Percentiles rank a stretch among this genome's conserved stretches.
These are phyloP conservation scores for Zygnema cylindricum DNA, from an alignment of 139 green algal genomes.

Conservation along the genomic window DNA sequence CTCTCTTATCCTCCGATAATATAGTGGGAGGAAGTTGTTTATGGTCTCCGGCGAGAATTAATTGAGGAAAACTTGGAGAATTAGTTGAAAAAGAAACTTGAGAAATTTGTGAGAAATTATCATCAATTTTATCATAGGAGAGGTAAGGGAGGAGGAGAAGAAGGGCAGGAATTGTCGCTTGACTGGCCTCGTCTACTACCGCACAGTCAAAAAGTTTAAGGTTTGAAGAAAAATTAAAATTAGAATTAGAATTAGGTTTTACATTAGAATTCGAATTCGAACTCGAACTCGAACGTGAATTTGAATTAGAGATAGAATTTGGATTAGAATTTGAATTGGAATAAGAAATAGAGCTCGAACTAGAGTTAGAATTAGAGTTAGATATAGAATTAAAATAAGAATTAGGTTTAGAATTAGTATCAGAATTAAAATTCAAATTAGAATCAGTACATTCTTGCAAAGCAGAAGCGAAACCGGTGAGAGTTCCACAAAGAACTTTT, in stretches of 20 bases:
- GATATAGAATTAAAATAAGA: neutral
- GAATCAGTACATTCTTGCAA: too few species aligned
- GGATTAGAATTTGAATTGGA: neutral
- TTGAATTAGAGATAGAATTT: neutral
- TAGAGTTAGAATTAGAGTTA: neutral
- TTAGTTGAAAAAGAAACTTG: neutral
- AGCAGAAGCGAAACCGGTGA: slow-evolving; percentile 49
- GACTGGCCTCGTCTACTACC: slow-evolving; percentile 55
- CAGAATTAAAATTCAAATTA: too few species aligned
- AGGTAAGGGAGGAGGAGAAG: slow-evolving; percentile 50
- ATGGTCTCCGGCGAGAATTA: slow-evolving; percentile 55
- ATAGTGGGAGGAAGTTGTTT: slow-evolving; percentile 54
- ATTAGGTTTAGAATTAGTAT: too few species aligned
- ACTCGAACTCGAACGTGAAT: neutral
- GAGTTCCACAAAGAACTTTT: slow-evolving; percentile 46
- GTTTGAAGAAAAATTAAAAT: too few species aligned
- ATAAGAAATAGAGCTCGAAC: neutral
- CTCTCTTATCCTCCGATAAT: slow-evolving; percentile 13
- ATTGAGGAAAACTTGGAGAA: neutral
- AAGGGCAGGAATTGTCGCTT: slow-evolving; percentile 50
- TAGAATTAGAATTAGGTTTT: neutral
- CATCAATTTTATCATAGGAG: neutral
- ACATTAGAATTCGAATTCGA: neutral
- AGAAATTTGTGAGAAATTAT: neutral
- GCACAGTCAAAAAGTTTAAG: slow-evolving; percentile 37